Percentiles rank a stretch among this genome's conserved stretches.
Evolutionary conservation across 2,329 filamentous ascomycete species (phyloP).

Genomic region (Alternaria sp.): DNA sequence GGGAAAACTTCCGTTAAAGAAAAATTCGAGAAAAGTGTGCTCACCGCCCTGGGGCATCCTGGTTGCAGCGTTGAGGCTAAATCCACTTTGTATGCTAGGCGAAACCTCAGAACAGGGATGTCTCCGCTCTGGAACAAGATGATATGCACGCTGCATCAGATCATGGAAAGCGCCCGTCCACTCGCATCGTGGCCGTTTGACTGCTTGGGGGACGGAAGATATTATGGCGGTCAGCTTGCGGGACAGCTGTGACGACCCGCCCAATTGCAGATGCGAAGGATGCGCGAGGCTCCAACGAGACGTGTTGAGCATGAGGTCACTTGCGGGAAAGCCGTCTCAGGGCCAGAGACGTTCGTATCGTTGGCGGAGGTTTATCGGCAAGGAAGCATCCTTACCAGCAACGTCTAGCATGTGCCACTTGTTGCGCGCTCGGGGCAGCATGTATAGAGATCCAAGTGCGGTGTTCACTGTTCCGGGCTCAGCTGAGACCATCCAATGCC

Average conservation of each 20-base stretch:
- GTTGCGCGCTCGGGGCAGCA: constrained; percentile 11
- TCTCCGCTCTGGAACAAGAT: constrained; percentile 35
- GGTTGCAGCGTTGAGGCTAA: constrained; percentile 43
- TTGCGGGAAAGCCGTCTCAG: constrained; percentile 17
- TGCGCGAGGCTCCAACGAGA: constrained; percentile 15
- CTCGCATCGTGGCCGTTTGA: constrained; percentile 29
- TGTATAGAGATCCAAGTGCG: constrained; percentile 13
- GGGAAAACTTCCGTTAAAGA: constrained; percentile 22
- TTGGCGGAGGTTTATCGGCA: constrained; percentile 17
- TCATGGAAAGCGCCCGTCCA: constrained; percentile 32
- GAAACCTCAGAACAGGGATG: constrained; percentile 34
- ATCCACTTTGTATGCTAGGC: constrained; percentile 32
- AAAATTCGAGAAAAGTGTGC: constrained; percentile 36
- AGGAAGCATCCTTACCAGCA: constrained; percentile 9
- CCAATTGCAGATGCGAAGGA: constrained; percentile 25
- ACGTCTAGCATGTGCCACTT: constrained; percentile 15
- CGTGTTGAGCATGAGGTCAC: constrained; percentile 27
- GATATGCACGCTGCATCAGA: constrained; percentile 48
- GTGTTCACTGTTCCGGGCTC: constrained; percentile 14
- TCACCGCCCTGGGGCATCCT: constrained; percentile 43
- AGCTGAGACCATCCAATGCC: constrained; percentile 19
- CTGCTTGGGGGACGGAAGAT: constrained; percentile 23
- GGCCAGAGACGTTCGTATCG: constrained; percentile 11
- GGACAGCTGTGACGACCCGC: constrained; percentile 30
- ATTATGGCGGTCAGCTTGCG: constrained; percentile 42